These are phyloP conservation scores for Sclerotinia trifoliorum DNA, from an alignment of 2,329 filamentous ascomycete species.

Conservation along the genomic window DNA sequence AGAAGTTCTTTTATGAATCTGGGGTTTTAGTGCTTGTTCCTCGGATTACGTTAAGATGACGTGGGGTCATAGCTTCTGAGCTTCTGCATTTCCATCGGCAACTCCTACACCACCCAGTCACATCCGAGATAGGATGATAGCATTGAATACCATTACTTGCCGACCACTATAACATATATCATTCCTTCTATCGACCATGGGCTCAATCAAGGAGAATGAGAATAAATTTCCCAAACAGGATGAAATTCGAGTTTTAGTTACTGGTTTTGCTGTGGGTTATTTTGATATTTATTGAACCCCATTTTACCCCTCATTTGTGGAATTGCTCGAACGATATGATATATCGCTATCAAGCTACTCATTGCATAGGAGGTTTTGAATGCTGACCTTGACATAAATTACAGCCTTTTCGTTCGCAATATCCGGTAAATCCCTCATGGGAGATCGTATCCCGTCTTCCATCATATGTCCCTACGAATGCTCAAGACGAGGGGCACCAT, in stretches of 20 bases:
- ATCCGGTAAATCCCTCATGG: conserved; percentile 76
- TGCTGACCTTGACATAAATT: conserved; percentile 3
- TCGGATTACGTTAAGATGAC: not conserved
- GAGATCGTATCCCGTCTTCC: conserved; percentile 73
- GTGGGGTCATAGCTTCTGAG: not conserved
- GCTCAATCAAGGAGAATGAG: conserved; percentile 23
- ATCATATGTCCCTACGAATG: conserved; percentile 49
- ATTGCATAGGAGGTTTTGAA: not conserved
- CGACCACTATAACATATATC: conserved; percentile 15
- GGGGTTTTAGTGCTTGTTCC: not conserved
- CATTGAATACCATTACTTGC: conserved; percentile 9
- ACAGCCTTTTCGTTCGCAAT: conserved; percentile 73
- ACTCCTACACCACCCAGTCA: conserved; percentile 18
- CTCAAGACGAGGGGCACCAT: not conserved
- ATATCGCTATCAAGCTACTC: not conserved
- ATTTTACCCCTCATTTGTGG: not conserved
- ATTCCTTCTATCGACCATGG: conserved; percentile 36
- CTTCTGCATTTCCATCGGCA: conserved; percentile 1
- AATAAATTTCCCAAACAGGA: conserved; percentile 38
- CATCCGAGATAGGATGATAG: conserved; percentile 16
- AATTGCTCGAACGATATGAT: not conserved
- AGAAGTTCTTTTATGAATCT: not conserved
- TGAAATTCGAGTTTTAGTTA: conserved; percentile 59
- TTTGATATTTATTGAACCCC: conserved; percentile 5
- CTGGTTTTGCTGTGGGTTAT: conserved; percentile 57